These are phyloP conservation scores for Apiospora sp. DNA, from an alignment of 2,329 filamentous ascomycete species.

Conservation along the genomic window DNA sequence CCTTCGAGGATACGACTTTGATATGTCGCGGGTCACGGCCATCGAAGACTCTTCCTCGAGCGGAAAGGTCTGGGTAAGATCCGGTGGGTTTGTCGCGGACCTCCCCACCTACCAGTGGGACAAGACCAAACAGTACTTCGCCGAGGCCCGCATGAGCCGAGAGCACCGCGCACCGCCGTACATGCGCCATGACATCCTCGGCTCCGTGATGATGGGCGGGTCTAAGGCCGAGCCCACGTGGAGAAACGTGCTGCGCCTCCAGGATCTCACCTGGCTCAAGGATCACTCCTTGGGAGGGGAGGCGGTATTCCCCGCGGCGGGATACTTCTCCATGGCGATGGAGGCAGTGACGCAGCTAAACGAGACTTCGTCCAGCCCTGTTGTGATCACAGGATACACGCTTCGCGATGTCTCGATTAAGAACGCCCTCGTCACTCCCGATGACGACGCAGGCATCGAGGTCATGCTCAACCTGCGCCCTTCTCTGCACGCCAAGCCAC, in stretches of 20 bases:
- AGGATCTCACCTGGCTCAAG: constrained; percentile 33
- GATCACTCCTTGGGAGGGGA: constrained; percentile 33
- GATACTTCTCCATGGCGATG: constrained; percentile 35
- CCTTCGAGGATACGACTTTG: constrained; percentile 32
- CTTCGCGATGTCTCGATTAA: constrained; percentile 42
- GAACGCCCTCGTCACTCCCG: constrained; percentile 40
- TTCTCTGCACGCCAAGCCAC: constrained; percentile 28
- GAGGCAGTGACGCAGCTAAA: constrained; percentile 34
- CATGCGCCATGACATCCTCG: constrained; percentile 40
- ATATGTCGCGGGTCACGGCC: constrained; percentile 36
- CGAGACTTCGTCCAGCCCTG: constrained; percentile 26
- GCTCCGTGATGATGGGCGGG: constrained; percentile 29
- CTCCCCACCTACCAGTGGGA: constrained; percentile 43
- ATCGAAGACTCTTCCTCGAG: constrained; percentile 20
- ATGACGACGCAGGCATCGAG: constrained; percentile 42
- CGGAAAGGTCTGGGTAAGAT: too few species aligned
- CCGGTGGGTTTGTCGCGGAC: constrained; percentile 33
- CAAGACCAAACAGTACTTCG: constrained; percentile 32
- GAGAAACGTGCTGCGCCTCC: constrained; percentile 34
- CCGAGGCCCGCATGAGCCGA: constrained; percentile 36
- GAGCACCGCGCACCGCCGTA: constrained; percentile 35
- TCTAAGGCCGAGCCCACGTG: constrained; percentile 33
- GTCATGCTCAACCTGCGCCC: constrained; percentile 37
- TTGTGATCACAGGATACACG: constrained; percentile 33
- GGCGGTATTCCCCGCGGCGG: constrained; percentile 36